A percentile compares a stretch with the other conserved stretches of the same genome.
Conservation (phyloP, 495 filamentous ascomycete genomes). For the Bathelium albidoporum region DNA sequence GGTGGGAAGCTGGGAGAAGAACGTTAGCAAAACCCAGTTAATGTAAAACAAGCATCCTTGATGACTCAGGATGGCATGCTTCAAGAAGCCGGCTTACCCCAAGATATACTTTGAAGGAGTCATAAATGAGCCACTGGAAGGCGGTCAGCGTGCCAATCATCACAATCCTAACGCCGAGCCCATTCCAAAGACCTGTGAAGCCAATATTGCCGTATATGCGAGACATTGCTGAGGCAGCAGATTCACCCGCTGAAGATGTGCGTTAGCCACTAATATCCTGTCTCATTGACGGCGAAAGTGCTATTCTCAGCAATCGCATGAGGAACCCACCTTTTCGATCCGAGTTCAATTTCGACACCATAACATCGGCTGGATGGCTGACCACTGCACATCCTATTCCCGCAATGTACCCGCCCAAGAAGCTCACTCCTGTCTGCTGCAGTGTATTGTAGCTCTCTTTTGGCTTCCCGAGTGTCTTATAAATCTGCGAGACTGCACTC, state of each 20-base stretch:
- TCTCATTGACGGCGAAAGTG: slow-evolving; percentile 7
- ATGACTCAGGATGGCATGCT: neutral
- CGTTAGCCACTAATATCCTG: slow-evolving; percentile 11
- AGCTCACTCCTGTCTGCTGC: slow-evolving; percentile 59
- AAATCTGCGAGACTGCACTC: slow-evolving; percentile 54
- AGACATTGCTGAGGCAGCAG: slow-evolving; percentile 49
- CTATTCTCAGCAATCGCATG: neutral
- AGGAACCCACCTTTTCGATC: slow-evolving; percentile 47
- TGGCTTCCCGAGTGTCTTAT: slow-evolving; percentile 50
- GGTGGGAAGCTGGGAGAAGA: slow-evolving; percentile 41
- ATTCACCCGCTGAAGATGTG: slow-evolving; percentile 45
- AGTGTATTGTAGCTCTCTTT: slow-evolving; percentile 53
- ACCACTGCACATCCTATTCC: slow-evolving; percentile 59
- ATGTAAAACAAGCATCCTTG: neutral
- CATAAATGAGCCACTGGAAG: slow-evolving; percentile 72
- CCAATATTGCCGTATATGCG: slow-evolving; percentile 66
- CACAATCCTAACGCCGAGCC: slow-evolving; percentile 44
- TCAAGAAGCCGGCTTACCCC: slow-evolving; percentile 31
- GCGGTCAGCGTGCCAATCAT: slow-evolving; percentile 40
- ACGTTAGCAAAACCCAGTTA: neutral
- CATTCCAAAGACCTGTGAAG: slow-evolving; percentile 61
- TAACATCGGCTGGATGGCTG: slow-evolving; percentile 57
- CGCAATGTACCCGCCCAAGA: slow-evolving; percentile 62
- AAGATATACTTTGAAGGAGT: slow-evolving; percentile 65
- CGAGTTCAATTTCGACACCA: slow-evolving; percentile 62